Evolutionary conservation across 176 grass and related monocot genomes (phyloP).

Genomic region (Alloteropsis semialata): DNA sequence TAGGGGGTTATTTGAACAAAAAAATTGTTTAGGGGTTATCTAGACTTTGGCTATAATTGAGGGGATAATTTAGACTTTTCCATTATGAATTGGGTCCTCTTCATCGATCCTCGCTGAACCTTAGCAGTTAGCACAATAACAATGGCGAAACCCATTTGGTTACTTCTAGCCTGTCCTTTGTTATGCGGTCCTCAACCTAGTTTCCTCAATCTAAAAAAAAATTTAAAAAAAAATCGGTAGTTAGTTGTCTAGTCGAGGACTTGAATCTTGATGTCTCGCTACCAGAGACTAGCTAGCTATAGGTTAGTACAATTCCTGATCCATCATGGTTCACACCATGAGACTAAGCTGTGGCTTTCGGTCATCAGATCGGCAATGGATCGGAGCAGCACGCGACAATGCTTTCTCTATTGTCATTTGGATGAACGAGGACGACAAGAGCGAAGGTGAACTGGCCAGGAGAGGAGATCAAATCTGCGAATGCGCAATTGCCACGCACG

Average conservation of each 20-base stretch:
- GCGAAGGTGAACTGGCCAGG: neutral
- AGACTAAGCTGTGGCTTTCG: neutral
- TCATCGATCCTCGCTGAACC: neutral
- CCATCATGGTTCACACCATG: neutral
- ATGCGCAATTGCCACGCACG: no score
- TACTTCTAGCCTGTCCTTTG: neutral
- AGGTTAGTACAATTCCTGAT: neutral
- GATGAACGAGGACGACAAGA: neutral
- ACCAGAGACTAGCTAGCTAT: neutral
- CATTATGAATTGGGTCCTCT: no score
- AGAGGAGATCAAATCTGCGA: conserved; percentile 1
- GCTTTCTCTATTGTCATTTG: neutral
- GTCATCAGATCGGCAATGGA: neutral
- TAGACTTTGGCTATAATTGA: no score
- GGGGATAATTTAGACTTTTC: no score
- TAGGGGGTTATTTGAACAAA: no score
- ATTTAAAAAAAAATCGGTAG: no score
- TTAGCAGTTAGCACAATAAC: neutral
- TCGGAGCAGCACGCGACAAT: neutral
- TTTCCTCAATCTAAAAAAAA: no score
- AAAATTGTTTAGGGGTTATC: no score
- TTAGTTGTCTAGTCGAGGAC: neutral
- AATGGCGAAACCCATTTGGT: neutral
- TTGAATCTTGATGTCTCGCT: neutral
- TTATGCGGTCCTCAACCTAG: neutral